Evolutionary conservation across 192 early-diverging fungal genomes (phyloP), one percentile per base, ranked within the genome.

Genomic region (Coemansia sp.): DNA sequence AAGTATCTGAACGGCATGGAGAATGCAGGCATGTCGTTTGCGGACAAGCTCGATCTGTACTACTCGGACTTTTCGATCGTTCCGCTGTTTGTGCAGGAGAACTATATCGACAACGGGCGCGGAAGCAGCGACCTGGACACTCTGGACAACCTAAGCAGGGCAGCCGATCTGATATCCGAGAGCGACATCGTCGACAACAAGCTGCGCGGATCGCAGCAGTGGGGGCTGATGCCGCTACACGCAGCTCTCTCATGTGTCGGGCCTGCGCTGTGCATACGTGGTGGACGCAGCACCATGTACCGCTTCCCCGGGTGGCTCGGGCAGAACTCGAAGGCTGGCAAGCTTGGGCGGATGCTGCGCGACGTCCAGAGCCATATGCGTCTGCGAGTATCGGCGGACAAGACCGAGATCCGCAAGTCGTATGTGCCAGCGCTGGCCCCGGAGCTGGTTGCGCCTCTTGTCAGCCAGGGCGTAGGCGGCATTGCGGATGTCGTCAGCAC

Each of bases 71-170:
- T 87, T 81, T 83, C 85, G 19, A 67, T 98, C 45, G 85, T 92
- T 9, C 93, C 92, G 55, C 81, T 99, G 59, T 93, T 99, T 89
- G 88, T 99, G n/a, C 92, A 91, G 77, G 94, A 96, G 77, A 94
- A 93, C 75, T 96, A 96, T 81, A 71, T 93, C n/a, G 83, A 88
- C 64, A 85, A 78, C 71, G 82, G 72, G 40, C 91, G 83, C 2
- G 84, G 85, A 3, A 25, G 63, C 64, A 67, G 55, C 49, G 38
- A 50, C 15, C 46, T 64, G 34, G 82, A 81, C 34, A 57, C 79
- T 15, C 72, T 97, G 43, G 86, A 89, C 3, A 59, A 85, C 34
- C 69, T 97, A 38, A 85, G 89, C 66, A 72, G 88, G 13, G 97
- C 97, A 0, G 91, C 97, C 7, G 93, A 96, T 25, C 79, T 91